Conservation (phyloP, 441 rosid genomes). For the Gossypium gossypioides region DNA sequence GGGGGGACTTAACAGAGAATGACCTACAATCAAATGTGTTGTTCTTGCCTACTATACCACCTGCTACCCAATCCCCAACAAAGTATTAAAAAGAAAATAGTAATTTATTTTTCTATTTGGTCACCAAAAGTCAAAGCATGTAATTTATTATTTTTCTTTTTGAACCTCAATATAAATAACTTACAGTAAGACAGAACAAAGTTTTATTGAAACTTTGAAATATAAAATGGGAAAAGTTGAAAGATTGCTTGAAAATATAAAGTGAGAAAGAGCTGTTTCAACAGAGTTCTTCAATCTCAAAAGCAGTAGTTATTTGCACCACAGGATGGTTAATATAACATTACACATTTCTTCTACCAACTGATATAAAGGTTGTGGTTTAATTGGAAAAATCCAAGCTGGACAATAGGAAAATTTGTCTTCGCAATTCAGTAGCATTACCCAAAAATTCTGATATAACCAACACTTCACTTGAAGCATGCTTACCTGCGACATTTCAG, state of each 20-base stretch:
- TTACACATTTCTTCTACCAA: not conserved
- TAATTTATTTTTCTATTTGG: not conserved
- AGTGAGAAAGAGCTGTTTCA: not conserved
- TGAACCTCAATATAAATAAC: not conserved
- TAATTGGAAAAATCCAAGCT: constrained; percentile 7
- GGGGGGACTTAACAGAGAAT: not conserved
- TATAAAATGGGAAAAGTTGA: not conserved
- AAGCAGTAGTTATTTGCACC: not conserved
- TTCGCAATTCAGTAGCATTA: not conserved
- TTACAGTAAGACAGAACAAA: not conserved
- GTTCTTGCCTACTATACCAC: not conserved
- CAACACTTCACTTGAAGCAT: constrained; percentile 3
- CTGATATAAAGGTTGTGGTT: not conserved
- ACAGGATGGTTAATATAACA: not conserved
- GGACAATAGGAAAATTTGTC: not conserved
- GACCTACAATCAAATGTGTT: constrained; percentile 1
- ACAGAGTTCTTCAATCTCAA: not conserved
- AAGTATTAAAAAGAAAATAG: not conserved
- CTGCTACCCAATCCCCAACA: not conserved
- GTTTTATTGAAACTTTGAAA: constrained; percentile 2
- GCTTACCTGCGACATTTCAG: constrained; percentile 66
- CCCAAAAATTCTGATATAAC: not conserved
- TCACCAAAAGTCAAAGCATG: not conserved
- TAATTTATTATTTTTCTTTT: not conserved
- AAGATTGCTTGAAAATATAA: not conserved